Evolutionary conservation across 208 protist species (phyloP).

Genomic region (Tritrichomonas musculus): DNA sequence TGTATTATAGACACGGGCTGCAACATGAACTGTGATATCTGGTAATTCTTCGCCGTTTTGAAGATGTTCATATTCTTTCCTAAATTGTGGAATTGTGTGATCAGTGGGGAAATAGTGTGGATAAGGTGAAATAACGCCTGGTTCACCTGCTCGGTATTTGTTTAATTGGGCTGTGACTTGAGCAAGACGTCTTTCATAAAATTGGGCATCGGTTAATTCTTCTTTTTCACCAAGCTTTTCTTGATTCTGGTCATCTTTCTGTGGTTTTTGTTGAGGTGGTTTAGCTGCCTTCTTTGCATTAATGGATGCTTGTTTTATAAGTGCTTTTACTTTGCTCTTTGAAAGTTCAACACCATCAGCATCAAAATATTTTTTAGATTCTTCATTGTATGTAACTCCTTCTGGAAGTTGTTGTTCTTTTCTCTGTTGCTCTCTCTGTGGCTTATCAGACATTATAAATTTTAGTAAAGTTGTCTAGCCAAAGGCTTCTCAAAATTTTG

Average conservation of each 20-base stretch:
- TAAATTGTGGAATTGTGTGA: constrained; percentile 73
- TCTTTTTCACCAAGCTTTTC: background rate
- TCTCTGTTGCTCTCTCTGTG: too few relatives aligned
- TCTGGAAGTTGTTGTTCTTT: background rate
- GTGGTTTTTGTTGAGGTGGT: background rate
- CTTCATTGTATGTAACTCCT: background rate
- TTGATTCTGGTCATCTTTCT: background rate
- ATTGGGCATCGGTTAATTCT: background rate
- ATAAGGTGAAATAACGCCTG: constrained; percentile 60
- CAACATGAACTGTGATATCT: constrained; percentile 29
- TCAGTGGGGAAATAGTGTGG: constrained; percentile 89
- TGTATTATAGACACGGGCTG: constrained; percentile 64
- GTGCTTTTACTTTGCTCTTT: background rate
- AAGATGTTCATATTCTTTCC: constrained; percentile 61
- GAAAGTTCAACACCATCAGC: background rate
- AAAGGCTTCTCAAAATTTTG: too few relatives aligned
- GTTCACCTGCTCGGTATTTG: background rate
- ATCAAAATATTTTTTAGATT: background rate
- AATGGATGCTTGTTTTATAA: background rate
- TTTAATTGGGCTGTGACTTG: background rate
- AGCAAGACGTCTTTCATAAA: background rate
- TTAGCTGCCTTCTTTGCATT: background rate
- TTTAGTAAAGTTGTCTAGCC: too few relatives aligned
- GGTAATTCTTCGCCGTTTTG: constrained; percentile 49
- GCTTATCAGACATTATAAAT: too few relatives aligned